Conservation (phyloP, 2,329 filamentous ascomycete species). For the Claviceps fusiformis region DNA sequence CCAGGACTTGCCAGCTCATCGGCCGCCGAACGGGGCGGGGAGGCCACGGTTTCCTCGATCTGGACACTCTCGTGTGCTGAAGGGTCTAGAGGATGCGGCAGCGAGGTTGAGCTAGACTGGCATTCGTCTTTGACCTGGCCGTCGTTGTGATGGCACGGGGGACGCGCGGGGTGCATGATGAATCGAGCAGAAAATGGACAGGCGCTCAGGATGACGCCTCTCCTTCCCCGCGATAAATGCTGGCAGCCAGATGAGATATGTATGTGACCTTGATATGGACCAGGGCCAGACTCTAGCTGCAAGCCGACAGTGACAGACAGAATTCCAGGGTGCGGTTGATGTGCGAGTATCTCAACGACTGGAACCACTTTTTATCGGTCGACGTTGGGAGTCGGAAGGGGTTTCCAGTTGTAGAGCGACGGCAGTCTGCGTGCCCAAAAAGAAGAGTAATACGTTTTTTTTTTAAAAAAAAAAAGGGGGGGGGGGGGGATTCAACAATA, state of each 20-base stretch:
- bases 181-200: constrained; percentile 4
- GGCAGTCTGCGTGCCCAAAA: not conserved
- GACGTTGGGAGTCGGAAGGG: no score
- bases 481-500: no score
- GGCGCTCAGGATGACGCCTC: not conserved
- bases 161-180: constrained; percentile 5
- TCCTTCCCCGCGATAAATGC: no score
- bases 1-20: constrained; percentile 2
- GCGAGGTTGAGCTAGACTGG: not conserved
- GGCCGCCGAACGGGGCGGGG: not conserved
- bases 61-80: not conserved
- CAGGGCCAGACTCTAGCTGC: no score
- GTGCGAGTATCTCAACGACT: no score
- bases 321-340: no score
- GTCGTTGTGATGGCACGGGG: not conserved
- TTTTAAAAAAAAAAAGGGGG: no score
- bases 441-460: not conserved
- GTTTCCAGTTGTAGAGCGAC: no score
- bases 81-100: not conserved
- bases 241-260: no score
- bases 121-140: constrained; percentile 1
- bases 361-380: no score
- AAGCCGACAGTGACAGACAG: no score
- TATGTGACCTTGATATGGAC: no score
- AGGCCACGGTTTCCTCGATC: not conserved